phyloP scores from a whole-genome alignment of 257 asterid species.

The Fraxinus americana region DNA sequence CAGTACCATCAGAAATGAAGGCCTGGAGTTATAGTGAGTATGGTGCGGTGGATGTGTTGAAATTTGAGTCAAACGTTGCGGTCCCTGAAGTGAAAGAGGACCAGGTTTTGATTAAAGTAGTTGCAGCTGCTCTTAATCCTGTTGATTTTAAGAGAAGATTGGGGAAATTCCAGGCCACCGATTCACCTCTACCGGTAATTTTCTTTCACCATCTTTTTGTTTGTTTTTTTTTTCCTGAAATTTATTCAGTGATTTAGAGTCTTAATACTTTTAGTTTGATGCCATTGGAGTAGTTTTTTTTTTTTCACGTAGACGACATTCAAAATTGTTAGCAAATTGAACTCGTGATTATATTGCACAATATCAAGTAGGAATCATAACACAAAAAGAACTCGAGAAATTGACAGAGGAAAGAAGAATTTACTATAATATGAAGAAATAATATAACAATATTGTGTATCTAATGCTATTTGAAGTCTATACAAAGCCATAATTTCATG shows the following conservation, averaged over 20 bases:
- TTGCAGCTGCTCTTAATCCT: conserved; percentile 89
- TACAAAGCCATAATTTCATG: no score
- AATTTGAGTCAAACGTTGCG: conserved; percentile 51
- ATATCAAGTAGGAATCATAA: no score
- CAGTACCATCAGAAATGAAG: conserved; percentile 73
- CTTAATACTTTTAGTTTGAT: no score
- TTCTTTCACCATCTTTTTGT: not conserved
- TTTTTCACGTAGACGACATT: no score
- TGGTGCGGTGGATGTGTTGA: conserved; percentile 76
- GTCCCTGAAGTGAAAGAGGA: conserved; percentile 73
- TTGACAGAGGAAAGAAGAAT: no score
- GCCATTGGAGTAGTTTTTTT: no score
- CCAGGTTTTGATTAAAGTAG: conserved; percentile 81
- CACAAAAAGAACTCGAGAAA: no score
- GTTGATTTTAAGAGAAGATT: conserved; percentile 78
- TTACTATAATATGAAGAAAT: no score
- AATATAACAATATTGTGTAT: no score
- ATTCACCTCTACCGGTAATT: conserved; percentile 90
- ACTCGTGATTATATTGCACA: no score
- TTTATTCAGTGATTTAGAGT: not conserved
- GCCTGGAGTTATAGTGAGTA: conserved; percentile 82
- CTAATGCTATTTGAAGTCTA: no score
- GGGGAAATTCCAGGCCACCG: conserved; percentile 86
- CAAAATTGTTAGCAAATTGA: no score
- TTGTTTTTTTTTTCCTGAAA: not conserved